phyloP scores from a whole-genome alignment of 306 rosid genomes.

The Calophaca sinica region DNA sequence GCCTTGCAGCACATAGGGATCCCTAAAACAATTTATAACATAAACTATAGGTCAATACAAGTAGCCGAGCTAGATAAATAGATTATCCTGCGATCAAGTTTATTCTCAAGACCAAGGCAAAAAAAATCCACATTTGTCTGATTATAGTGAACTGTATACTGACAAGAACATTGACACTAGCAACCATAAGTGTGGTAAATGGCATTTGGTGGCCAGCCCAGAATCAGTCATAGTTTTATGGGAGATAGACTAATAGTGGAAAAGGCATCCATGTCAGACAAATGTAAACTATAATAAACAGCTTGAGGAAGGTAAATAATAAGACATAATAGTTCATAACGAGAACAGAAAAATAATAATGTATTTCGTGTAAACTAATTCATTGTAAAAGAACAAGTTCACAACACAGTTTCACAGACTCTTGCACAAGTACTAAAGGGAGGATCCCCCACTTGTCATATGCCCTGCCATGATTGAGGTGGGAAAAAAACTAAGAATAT shows the following conservation, averaged over 20 bases:
- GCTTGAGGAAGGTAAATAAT: constrained; percentile 3
- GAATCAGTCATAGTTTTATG: background rate
- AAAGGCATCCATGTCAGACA: background rate
- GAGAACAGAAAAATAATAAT: background rate
- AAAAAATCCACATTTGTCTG: background rate
- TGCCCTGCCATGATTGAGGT: constrained; percentile 16
- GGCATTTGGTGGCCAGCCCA: background rate
- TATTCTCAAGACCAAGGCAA: constrained; percentile 12
- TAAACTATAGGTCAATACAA: constrained; percentile 3
- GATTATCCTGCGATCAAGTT: background rate
- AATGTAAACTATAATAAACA: constrained; percentile 28
- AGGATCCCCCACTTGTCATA: background rate
- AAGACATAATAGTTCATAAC: background rate
- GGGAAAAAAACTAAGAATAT: background rate
- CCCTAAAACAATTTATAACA: constrained; percentile 58
- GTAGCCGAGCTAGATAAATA: constrained; percentile 22
- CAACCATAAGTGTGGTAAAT: background rate
- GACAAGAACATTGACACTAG: constrained; percentile 5
- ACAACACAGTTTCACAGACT: background rate
- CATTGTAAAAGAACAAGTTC: constrained; percentile 3
- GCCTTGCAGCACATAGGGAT: constrained; percentile 78
- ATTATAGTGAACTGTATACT: constrained; percentile 6
- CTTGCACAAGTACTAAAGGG: background rate
- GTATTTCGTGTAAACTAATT: constrained; percentile 4
- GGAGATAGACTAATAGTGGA: background rate